phyloP scores from a whole-genome alignment of 1,284 basidiomycete species.

The Naganishia cerealis region DNA sequence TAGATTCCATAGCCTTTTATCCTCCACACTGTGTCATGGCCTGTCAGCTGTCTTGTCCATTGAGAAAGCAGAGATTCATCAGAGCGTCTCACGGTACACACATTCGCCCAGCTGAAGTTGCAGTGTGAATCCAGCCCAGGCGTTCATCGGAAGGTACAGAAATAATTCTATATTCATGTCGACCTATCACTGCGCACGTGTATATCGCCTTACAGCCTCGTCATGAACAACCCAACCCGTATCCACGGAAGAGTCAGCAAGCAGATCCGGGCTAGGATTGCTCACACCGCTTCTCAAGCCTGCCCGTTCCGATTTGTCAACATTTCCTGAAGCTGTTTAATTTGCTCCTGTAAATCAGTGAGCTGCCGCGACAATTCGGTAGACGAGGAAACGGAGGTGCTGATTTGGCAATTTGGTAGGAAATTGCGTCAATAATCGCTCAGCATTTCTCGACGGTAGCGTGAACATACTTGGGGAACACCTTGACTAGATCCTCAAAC shows the following conservation, averaged over 20 bases:
- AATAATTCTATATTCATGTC: background rate
- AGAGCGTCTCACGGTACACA: no score
- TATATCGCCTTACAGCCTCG: background rate
- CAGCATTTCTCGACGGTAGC: conserved; percentile 4
- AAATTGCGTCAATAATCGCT: conserved; percentile 20
- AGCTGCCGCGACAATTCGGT: conserved; percentile 68
- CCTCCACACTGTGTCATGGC: no score
- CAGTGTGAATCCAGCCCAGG: no score
- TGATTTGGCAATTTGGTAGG: conserved; percentile 28
- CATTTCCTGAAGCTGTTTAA: conserved; percentile 59
- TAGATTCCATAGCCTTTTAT: no score
- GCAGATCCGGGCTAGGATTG: background rate
- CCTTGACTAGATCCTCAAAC: conserved; percentile 72
- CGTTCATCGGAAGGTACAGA: background rate
- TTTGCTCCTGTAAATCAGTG: conserved; percentile 60
- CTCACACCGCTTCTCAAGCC: conserved; percentile 1
- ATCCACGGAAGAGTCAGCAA: background rate
- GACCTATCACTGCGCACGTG: background rate
- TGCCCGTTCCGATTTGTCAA: conserved; percentile 29
- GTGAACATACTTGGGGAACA: conserved; percentile 71
- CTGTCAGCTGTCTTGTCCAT: no score
- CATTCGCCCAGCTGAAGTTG: no score
- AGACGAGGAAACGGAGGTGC: conserved; percentile 62
- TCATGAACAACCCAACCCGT: background rate
- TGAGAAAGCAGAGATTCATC: no score